Base-by-base conservation (phyloP, 192 early-diverging fungal species). In the Backusella tuberculispora region DNA sequence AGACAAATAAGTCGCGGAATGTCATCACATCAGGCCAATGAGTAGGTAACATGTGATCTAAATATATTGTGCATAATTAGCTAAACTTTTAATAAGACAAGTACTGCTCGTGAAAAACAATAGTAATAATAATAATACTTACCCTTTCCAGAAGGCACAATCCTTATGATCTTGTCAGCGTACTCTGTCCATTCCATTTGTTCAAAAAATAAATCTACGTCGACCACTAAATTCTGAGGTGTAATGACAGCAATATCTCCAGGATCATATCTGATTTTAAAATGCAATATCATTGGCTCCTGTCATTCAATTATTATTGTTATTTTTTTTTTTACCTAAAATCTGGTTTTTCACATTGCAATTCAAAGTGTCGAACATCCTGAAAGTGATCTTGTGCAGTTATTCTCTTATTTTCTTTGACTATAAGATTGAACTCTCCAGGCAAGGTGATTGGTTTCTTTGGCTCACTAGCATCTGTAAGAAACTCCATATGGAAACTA, bases 361-460 rank as follows among this genome's bases (percentile, higher is more conserved):
- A 86, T 44, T 83, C 88, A 7, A 98, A 73, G 74, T 93, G 93
- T 19, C 95, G 86, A n/a, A 99, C 94, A 80, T 98, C 96, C 82
- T 98, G 96, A 79, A 95, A 96, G 77, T 98, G 96, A 44, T 91
- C 89, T 2, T 48, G 19, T 1, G 90, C 74, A 0, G 96, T 97
- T 29, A 98, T 85, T 10, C 95, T 81, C 47, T 88, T 77, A 71
- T 94, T 94, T 9, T 64, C 47, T n/a, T 78, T 64, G 29, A 93
- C 43, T n/a, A 68, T 73, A 6, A 83, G 76, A 24, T 81, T 46
- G 15, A 81, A 83, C 19, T 83, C 68, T 29, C 78, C 81, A 17
- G 71, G 26, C 5, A 47, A 24, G 19, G 44, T 67, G 78, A 74
- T 3, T 29, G 50, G 53, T 41, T 47, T 13, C n/a, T 14, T 12